Percentiles rank a stretch among this genome's conserved stretches.
phyloP scores from a whole-genome alignment of 306 rosid genomes.

The Cucurbita ficifolia region DNA sequence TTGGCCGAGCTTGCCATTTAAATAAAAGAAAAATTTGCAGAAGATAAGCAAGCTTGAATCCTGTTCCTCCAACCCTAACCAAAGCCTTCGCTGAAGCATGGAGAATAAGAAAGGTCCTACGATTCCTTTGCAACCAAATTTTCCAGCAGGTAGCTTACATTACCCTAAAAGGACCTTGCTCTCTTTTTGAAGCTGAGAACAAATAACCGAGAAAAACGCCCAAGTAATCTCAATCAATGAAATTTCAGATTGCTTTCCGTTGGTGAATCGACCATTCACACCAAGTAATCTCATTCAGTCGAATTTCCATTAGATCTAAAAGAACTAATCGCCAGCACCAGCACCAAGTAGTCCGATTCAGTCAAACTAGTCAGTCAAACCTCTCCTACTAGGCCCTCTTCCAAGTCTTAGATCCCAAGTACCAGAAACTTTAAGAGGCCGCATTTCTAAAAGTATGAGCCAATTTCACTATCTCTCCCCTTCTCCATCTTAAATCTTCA shows the following conservation, averaged over 20 bases:
- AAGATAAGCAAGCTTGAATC: not conserved
- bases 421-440: not conserved
- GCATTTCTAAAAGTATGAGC: not conserved
- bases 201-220: not conserved
- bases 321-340: too few species aligned
- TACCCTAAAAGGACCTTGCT: not conserved
- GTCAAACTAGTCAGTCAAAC: too few species aligned
- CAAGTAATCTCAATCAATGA: not conserved
- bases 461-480: not conserved
- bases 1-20: not conserved
- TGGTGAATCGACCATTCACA: too few species aligned
- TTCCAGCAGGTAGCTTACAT: not conserved
- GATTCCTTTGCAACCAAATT: not conserved
- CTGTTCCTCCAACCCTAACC: not conserved
- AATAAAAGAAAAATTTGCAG: not conserved
- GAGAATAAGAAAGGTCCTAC: too few species aligned
- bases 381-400: too few species aligned
- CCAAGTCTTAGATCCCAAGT: too few species aligned
- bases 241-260: too few species aligned
- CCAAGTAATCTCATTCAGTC: too few species aligned
- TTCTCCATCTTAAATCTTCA: not conserved
- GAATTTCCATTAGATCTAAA: too few species aligned
- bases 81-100: too few species aligned
- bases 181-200: not conserved
- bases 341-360: too few species aligned